Evolutionary conservation across 352 stramenopile genomes (phyloP), one percentile per base, ranked within the genome.

Genomic region (Pythium sukuiense): DNA sequence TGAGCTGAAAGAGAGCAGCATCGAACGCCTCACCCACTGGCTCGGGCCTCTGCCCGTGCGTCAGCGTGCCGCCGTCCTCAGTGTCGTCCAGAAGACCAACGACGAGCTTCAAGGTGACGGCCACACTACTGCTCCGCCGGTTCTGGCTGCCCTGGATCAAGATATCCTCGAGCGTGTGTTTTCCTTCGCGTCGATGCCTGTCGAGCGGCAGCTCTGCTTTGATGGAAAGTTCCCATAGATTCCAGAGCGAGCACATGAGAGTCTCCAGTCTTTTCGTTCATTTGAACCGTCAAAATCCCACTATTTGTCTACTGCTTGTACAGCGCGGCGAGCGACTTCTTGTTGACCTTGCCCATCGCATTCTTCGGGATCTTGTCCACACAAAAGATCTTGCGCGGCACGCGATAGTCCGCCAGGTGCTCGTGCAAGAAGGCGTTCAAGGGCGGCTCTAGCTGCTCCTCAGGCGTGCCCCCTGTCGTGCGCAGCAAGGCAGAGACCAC

Each of bases 261-360:
- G 20, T 24, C 20, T 24, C 20, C 20, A 24, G 20, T 24, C 20
- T 24, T 24, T 35, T 35, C 32, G 32, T 35, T 48, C 18, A 54
- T 24, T 24, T 24, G 20, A 24, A 24, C 20, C 20, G 20, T 24
- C 20, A 24, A 24, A 24, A 24, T 24, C 20, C 20, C 20, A 24
- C 20, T 24, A 24, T 0, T 24, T 24, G 20, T 24, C 20, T 24
- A 24, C 20, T 24, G 20, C 46, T 27, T 54, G 49, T 88, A 80
- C 39, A 61, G 7, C 27, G 35, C 33, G 7, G 79, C 76, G 18
- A 97, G 75, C 63, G 88, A 61, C 78, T 97, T 98, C 69, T 98
- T 98, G 77, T 96, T 97, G 55, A 98, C 84, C 63, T 98, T 98
- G 33, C 91, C 91, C 90, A 98, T 98, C 2, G 90, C 89, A 65